phyloP scores from a whole-genome alignment of 129 eudicot genomes.

The Flaveria ramosissima region DNA sequence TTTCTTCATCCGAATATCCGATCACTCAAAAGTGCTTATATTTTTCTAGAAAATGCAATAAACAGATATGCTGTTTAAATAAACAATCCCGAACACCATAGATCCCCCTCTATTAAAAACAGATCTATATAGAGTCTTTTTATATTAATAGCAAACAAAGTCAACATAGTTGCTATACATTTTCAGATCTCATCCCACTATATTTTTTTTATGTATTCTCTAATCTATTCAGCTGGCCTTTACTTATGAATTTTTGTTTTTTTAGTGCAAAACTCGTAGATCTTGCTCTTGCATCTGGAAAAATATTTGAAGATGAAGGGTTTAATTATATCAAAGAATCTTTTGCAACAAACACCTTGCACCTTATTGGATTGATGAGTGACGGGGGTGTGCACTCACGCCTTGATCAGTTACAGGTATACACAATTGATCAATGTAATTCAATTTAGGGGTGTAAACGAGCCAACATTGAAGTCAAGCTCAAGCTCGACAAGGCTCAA shows the following conservation, averaged over 20 bases:
- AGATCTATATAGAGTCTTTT: background rate
- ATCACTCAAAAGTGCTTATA: background rate
- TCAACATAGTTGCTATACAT: background rate
- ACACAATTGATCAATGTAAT: background rate
- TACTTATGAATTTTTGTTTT: constrained; percentile 14
- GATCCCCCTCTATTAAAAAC: background rate
- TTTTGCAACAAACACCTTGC: constrained; percentile 67
- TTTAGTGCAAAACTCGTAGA: constrained; percentile 86
- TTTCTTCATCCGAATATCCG: background rate
- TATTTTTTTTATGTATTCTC: background rate
- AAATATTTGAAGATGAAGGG: constrained; percentile 81
- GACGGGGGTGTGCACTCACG: constrained; percentile 98
- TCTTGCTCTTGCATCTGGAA: constrained; percentile 82
- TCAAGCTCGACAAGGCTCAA: background rate
- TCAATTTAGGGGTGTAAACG: background rate
- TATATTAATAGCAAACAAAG: background rate
- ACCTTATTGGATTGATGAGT: constrained; percentile 83
- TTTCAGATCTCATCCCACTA: background rate
- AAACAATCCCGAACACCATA: background rate
- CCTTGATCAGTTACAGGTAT: constrained; percentile 84
- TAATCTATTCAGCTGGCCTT: background rate
- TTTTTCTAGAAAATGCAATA: background rate
- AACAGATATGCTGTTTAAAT: background rate
- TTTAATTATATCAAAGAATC: constrained; percentile 75
- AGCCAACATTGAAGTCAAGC: background rate